Conservation (phyloP, 192 early-diverging fungal species). For the Backusella parvicylindrica region DNA sequence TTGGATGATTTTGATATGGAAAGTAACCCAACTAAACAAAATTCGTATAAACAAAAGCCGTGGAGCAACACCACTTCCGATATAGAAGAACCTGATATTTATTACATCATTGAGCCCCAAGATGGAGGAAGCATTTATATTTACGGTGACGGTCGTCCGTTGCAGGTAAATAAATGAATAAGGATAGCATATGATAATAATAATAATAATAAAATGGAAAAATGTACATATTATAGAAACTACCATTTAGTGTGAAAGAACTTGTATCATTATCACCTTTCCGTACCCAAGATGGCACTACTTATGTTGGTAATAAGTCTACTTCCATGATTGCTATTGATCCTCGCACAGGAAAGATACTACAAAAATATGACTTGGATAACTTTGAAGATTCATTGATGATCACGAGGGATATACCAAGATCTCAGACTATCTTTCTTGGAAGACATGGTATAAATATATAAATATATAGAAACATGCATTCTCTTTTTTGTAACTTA, state of each 20-base stretch:
- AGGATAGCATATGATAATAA: too few relatives aligned
- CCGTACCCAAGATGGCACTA: slow-evolving; percentile 43
- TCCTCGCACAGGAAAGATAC: slow-evolving; percentile 57
- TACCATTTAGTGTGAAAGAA: slow-evolving; percentile 65
- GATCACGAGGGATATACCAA: slow-evolving; percentile 8
- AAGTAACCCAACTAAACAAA: background rate
- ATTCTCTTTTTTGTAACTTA: background rate
- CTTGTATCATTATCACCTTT: slow-evolving; percentile 60
- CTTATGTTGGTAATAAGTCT: slow-evolving; percentile 65
- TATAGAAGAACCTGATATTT: slow-evolving; percentile 31
- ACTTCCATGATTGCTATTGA: slow-evolving; percentile 69
- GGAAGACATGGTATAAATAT: slow-evolving; percentile 31
- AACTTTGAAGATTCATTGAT: slow-evolving; percentile 23
- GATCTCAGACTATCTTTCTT: slow-evolving; percentile 33
- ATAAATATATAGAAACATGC: background rate
- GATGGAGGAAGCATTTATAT: slow-evolving; percentile 66
- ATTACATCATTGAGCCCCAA: slow-evolving; percentile 72
- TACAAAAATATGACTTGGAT: slow-evolving; percentile 53
- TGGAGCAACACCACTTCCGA: background rate
- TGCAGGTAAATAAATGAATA: slow-evolving; percentile 48
- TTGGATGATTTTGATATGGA: background rate
- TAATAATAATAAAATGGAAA: too few relatives aligned
- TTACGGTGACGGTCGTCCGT: slow-evolving; percentile 41
- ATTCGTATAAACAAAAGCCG: background rate
- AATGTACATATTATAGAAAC: slow-evolving; percentile 36